These are phyloP conservation scores for Dendrobium officinale DNA, from an alignment of 106 monocot genomes.

Conservation along the genomic window DNA sequence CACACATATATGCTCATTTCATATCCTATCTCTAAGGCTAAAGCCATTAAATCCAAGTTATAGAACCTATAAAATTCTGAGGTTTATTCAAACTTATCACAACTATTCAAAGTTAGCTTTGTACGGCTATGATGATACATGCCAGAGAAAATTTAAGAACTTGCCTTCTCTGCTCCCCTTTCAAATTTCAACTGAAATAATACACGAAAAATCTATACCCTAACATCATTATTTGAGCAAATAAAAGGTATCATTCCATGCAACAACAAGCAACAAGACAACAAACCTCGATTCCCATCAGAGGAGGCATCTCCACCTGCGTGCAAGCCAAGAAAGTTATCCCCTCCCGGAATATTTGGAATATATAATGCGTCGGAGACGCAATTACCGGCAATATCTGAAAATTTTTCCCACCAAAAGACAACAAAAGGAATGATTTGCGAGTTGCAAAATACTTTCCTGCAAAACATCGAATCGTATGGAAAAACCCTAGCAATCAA, in stretches of 20 bases:
- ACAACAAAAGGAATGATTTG: neutral
- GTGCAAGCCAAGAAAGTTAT: conserved; percentile 84
- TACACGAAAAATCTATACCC: neutral
- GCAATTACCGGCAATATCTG: conserved; percentile 77
- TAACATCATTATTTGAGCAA: neutral
- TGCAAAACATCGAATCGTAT: neutral
- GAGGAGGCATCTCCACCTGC: conserved; percentile 89
- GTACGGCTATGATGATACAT: neutral
- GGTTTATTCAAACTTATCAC: neutral
- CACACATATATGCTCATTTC: too few relatives aligned
- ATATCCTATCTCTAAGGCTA: neutral
- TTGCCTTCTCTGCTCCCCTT: neutral
- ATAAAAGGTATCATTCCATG: neutral
- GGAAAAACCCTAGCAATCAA: neutral
- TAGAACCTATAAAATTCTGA: neutral
- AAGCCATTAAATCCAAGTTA: neutral
- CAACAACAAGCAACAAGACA: neutral
- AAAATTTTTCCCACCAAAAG: neutral
- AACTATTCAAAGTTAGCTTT: neutral
- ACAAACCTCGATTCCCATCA: conserved; percentile 77
- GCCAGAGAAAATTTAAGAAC: neutral
- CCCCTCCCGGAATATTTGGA: conserved; percentile 70
- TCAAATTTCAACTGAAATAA: neutral
- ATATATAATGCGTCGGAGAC: conserved; percentile 90
- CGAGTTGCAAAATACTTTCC: neutral